Base-by-base conservation (phyloP, 345 rosid species). In the Odontarrhena argentea region DNA sequence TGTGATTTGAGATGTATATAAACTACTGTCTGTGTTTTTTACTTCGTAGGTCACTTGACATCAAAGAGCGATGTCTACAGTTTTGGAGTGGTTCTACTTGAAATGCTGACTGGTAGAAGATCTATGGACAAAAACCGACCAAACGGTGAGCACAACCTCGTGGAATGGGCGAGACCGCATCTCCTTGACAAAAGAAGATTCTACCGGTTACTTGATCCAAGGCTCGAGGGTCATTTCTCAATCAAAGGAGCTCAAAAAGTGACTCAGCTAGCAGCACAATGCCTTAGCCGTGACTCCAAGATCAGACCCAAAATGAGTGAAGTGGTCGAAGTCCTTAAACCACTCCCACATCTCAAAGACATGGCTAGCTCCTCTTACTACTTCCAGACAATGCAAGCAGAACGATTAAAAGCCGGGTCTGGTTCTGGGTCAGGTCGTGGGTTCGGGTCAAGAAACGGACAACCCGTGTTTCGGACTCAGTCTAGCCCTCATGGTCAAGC, bases 251-350 rank as follows among this genome's bases (percentile, higher is more conserved):
- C 92, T 18, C 88, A 86, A 62, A 86, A 83, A 76, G 92, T 87
- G 30, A 86, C 86, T 6, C 92, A 86, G 63, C 79, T 89, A 53
- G 93, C 96, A 73, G 85, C 86, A 43, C 87, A 83, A 60, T 89
- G 91, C 82, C 87, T 89, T 40, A 80, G 81, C 80, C 84, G 92
- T 48, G 93, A 89, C 77, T 86, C 91, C 24, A 89, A 89, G 76
- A 79, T 87, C 34, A 82, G 96, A 69, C 96, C 96, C n/a, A 79
- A 83, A 36, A 89, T 89, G 96, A 89, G 96, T 52, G 92, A 86
- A 78, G 96, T 89, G 25, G 88, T 89, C 0, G 87, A 85, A 73
- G 77, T 70, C 26, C 79, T 89, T 47, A 89, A 89, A 73, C 90
- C 93, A 22, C 83, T 89, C 67, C 92, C 87, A 5, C 81, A 72